Evolutionary conservation across 2,329 filamentous ascomycete genomes (phyloP).

Genomic region (Aspergillus proliferans): DNA sequence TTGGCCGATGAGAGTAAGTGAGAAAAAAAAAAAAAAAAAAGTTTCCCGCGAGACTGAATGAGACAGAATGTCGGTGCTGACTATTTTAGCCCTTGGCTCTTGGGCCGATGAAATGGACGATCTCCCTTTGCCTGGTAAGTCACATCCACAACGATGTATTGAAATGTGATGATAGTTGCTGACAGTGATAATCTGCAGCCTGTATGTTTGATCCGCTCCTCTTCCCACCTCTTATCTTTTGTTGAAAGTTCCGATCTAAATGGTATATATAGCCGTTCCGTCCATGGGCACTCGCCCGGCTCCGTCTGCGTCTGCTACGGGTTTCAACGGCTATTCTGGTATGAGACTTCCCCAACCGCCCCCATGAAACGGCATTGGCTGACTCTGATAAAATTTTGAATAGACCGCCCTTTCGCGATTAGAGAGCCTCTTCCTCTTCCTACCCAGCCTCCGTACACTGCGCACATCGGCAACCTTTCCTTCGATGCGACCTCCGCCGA

Average conservation of each 20-base stretch:
- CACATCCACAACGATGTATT: slow-evolving; percentile 3
- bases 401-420: slow-evolving; percentile 36
- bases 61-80: slow-evolving; percentile 21
- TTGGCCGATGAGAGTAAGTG: slow-evolving; percentile 80
- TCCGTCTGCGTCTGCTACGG: slow-evolving; percentile 27
- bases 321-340: slow-evolving; percentile 32
- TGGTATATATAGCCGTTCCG: slow-evolving; percentile 30
- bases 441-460: slow-evolving; percentile 87
- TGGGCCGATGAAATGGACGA: slow-evolving; percentile 99
- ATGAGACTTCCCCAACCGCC: slow-evolving; percentile 18
- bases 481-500: slow-evolving; percentile 85
- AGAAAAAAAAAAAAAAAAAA: background rate
- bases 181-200: slow-evolving; percentile 17
- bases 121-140: slow-evolving; percentile 65
- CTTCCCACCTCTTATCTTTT: slow-evolving; percentile 1
- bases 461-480: slow-evolving; percentile 91
- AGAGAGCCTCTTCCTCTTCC: slow-evolving; percentile 76
- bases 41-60: slow-evolving; percentile 1
- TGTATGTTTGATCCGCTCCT: slow-evolving; percentile 19
- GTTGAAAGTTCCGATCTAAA: slow-evolving; percentile 13
- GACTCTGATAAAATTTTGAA: background rate
- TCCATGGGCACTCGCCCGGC: slow-evolving; percentile 43
- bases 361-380: slow-evolving; percentile 5
- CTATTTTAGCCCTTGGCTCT: slow-evolving; percentile 63
- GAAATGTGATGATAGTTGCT: slow-evolving; percentile 10